Base-by-base conservation (phyloP, 2,329 filamentous ascomycete species). In the Trematosphaeria pertusa region DNA sequence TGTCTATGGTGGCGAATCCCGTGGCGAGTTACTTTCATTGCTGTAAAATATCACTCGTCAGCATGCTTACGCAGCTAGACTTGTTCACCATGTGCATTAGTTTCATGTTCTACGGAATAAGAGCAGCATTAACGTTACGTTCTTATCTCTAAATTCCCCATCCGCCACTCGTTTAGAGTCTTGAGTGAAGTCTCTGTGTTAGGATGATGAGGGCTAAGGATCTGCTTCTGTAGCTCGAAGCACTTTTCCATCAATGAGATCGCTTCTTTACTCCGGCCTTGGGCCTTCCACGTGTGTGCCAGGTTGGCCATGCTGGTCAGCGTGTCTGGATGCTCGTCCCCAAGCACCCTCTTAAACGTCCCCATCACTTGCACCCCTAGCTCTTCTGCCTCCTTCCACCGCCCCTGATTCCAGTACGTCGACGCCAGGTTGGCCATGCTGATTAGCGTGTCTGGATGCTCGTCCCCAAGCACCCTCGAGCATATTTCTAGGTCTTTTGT, bases 231-330 rank as follows among this genome's bases (percentile, higher is more conserved):
- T 24, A 40, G 17, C 26, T 32, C 7, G 4, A 31, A 40, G 37
- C 37, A 40, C 21, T 18, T 40, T 32, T 40, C 22, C 37, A 40
- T 31, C 26, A 40, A 19, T 18, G 22, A 31, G n/a, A 40, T 30
- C 12, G 37, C 37, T 12, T 32, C 37, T 10, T 40, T 11, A 20
- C 32, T 40, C 14, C 37, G 37, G 26, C 22, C 17, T 53, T 77
- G 75, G 8, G 84, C 58, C 17, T 38, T 6, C 56, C 59, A 61
- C 56, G 59, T 61, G 43, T 61, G 60, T 14, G 55, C 45, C 9
- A 22, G 35, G 20, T 37, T 37, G 35, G 5, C n/a, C 35, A 40
- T 40, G 26, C 37, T 48, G 19, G 38, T 28, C 24, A 28, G 24
- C 7, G 24, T 28, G 24, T 8, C 8, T 12, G 7, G 24, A 28